phyloP scores from a whole-genome alignment of 805 yeast genomes.

The Starmerella geochares region DNA sequence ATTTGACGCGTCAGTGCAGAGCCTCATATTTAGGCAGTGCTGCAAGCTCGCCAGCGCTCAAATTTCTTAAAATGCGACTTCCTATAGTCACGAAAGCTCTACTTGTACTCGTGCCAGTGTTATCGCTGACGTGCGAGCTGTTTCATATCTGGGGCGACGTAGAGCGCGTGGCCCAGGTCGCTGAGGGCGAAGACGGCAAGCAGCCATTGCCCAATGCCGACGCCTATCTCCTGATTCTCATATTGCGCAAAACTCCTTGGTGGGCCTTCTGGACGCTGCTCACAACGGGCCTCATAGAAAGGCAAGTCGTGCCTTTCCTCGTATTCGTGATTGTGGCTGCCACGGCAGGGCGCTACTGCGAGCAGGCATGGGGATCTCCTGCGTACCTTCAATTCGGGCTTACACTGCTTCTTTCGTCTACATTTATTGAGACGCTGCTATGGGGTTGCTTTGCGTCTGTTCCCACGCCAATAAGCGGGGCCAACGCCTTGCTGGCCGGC shows the following conservation, averaged over 20 bases:
- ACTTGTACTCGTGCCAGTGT: conserved; percentile 4
- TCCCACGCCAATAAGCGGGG: conserved; percentile 15
- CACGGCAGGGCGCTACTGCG: conserved; percentile 55
- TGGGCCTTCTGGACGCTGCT: conserved; percentile 39
- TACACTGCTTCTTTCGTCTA: conserved; percentile 34
- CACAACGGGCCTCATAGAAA: conserved; percentile 41
- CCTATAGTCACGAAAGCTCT: conserved; percentile 11
- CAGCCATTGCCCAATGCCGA: conserved; percentile 8
- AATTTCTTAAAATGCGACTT: neutral
- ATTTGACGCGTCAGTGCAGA: neutral
- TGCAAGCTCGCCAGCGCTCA: neutral
- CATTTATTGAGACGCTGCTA: conserved; percentile 17
- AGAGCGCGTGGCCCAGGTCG: neutral
- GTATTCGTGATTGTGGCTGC: conserved; percentile 35
- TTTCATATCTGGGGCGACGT: conserved; percentile 8
- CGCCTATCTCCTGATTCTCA: conserved; percentile 17
- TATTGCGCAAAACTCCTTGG: conserved; percentile 24
- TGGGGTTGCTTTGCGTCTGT: conserved; percentile 9
- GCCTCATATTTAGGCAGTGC: neutral
- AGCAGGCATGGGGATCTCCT: conserved; percentile 51
- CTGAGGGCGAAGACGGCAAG: conserved; percentile 5
- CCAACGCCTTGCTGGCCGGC: conserved; percentile 40
- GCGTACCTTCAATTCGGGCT: conserved; percentile 43
- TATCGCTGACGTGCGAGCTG: conserved; percentile 4
- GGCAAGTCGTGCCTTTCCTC: conserved; percentile 34